phyloP scores from a whole-genome alignment of 768 basidiomycete genomes.

The Termitomyces sp. region DNA sequence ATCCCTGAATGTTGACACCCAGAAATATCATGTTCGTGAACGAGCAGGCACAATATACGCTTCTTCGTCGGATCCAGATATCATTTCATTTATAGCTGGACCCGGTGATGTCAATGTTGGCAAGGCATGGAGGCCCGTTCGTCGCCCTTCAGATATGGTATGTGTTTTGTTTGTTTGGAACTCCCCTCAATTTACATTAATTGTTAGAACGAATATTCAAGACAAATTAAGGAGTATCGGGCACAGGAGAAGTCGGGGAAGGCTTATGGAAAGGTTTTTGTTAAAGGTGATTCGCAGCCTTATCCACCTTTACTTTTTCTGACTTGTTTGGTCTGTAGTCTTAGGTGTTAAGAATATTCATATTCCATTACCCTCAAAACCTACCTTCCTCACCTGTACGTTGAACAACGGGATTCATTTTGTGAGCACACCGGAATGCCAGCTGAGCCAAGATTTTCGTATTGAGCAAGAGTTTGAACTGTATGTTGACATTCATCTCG shows the following conservation, averaged over 20 bases:
- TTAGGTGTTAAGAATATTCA: slow-evolving; percentile 68
- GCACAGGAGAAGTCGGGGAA: slow-evolving; percentile 76
- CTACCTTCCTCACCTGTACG: slow-evolving; percentile 77
- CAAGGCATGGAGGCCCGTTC: slow-evolving; percentile 82
- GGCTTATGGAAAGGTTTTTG: slow-evolving; percentile 89
- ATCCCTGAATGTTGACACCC: slow-evolving; percentile 18
- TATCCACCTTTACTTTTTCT: neutral
- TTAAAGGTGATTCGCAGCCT: slow-evolving; percentile 61
- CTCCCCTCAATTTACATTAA: slow-evolving; percentile 3
- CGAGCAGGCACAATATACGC: slow-evolving; percentile 78
- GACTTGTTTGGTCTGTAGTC: slow-evolving; percentile 45
- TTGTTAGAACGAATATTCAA: slow-evolving; percentile 87
- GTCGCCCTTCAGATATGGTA: slow-evolving; percentile 94
- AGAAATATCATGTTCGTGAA: slow-evolving; percentile 83
- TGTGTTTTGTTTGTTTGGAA: slow-evolving; percentile 15
- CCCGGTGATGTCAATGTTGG: slow-evolving; percentile 84
- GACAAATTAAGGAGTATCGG: slow-evolving; percentile 81
- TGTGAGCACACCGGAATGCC: slow-evolving; percentile 82
- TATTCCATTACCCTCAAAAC: slow-evolving; percentile 75
- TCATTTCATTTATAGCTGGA: slow-evolving; percentile 63
- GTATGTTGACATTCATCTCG: slow-evolving; percentile 39
- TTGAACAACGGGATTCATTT: slow-evolving; percentile 97
- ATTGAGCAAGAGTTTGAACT: slow-evolving; percentile 91
- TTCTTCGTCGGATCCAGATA: slow-evolving; percentile 68
- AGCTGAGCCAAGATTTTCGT: slow-evolving; percentile 51